A percentile compares a stretch with the other conserved stretches of the same genome.
phyloP scores from a whole-genome alignment of 140 eudicot species.

The Artemisia princeps region DNA sequence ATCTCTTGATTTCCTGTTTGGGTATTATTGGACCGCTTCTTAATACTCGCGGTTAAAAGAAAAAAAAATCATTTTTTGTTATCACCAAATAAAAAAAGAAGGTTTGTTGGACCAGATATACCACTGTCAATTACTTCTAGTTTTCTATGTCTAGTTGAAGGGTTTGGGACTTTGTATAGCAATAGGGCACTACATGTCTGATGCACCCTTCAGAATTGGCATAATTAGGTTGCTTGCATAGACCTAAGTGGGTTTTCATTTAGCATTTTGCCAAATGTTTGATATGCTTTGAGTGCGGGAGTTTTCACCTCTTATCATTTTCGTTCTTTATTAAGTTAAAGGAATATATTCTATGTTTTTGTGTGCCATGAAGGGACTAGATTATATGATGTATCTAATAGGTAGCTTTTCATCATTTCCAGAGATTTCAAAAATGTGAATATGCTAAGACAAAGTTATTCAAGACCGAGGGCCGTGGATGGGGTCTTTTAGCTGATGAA shows the following conservation, averaged over 20 bases:
- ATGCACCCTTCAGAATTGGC: slow-evolving; percentile 3
- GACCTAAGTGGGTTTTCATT: not conserved
- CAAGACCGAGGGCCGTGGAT: slow-evolving; percentile 86
- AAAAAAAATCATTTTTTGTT: too few species aligned
- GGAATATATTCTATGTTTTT: not conserved
- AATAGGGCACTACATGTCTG: not conserved
- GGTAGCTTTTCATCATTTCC: slow-evolving; percentile 22
- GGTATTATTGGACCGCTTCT: too few species aligned
- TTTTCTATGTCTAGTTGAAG: not conserved
- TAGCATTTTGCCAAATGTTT: not conserved
- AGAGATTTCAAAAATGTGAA: slow-evolving; percentile 83
- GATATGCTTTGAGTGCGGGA: not conserved
- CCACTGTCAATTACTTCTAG: not conserved
- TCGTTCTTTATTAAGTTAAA: slow-evolving; percentile 3
- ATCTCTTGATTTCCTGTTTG: too few species aligned
- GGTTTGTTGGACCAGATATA: not conserved
- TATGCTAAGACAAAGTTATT: slow-evolving; percentile 72
- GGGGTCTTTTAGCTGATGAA: slow-evolving; percentile 88
- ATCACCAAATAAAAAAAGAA: too few species aligned
- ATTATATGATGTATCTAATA: slow-evolving; percentile 19
- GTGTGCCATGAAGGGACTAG: slow-evolving; percentile 14
- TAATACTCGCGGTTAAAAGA: too few species aligned
- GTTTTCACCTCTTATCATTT: not conserved
- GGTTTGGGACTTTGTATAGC: slow-evolving; percentile 1
- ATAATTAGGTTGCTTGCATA: not conserved